Base-by-base conservation (phyloP, 2,329 filamentous ascomycete species). In the Phaeoacremonium minimum region DNA sequence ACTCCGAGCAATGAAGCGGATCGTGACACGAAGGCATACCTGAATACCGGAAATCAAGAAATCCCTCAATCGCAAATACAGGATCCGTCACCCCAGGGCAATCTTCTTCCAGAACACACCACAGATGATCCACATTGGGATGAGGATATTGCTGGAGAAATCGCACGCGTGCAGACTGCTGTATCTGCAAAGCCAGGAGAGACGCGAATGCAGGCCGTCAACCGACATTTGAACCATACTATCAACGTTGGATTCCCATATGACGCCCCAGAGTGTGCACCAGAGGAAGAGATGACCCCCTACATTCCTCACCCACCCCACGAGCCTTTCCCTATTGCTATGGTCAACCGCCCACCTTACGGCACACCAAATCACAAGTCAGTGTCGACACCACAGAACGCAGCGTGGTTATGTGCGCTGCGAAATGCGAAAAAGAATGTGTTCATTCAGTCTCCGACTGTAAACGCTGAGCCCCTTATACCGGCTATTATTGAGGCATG, bases 401-500 rank as follows among this genome's bases (percentile, higher is more conserved):
- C 80, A 33, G 82, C 80, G 0, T 90, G 82, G 75, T 61, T 89
- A 1, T 83, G 83, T 0, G 73, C 81, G 1, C 68, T 90, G 7
- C 69, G 78, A 2, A 74, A 88, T 46, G 84, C 85, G 0, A 57
- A 67, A 36, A 61, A 63, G 11, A 70, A 62, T 18, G 72, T 90
- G n/a, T 87, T 90, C 49, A 88, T 91, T 40, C 84, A 90, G 55
- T 82, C 83, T 0, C 86, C 86, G 0, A 83, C 87, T 15, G 69
- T 91, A 26, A 91, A 91, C 48, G 84, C 85, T 1, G 73, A 75
- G 38, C 80, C 78, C 0, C 61, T 89, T 0, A 50, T 88, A 0
- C 73, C 78, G 0, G 80, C 79, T 1, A 71, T 90, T 4, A 52
- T 74, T 1, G 71, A 70, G 4, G 85, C 86, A 0, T 72, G 81